Evolutionary conservation across 805 yeast species (phyloP), one percentile per base, ranked within the genome.

Genomic region (Wickerhamiella bombiphila): DNA sequence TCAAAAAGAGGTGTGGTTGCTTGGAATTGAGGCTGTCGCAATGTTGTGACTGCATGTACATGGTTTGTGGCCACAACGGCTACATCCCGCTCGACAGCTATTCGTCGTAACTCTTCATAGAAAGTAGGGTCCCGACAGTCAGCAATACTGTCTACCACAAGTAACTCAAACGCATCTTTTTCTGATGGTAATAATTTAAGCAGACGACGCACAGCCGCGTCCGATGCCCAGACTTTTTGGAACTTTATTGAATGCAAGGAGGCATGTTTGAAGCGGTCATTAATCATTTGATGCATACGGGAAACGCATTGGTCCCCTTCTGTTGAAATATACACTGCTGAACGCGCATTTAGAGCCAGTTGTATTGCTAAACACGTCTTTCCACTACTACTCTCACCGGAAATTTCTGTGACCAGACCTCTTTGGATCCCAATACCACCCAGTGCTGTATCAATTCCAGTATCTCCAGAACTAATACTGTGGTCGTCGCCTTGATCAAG

Each of bases 51-150:
- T 49, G 79, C 88, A 29, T 85, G 69, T 1, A 85, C 82, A 55
- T 86, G 95, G 49, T 86, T 85, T 0, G 85, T 70, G 1, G 79
- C 68, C 0, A 82, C 72, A 0, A 86, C 56, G 0, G 93, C 79
- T 3, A 80, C 51, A 17, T 66, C 56, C 50, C 61, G 56, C 13
- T 62, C 52, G 16, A 51, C 47, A 0, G 83, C 75, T 18, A 79
- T 42, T 8, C 55, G 49, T 8, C 70, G 60, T 38, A 85, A 57
- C 21, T 13, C 8, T 13, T 28, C 17, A 5, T n/a, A 13, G 5
- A 17, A n/a, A n/a, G 13, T 7, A 16, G 11, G 16, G 9, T 24
- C 22, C n/a, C 4, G 2, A 14, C 37, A 28, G 15, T 88, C 74
- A 3, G 65, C 59, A 8, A 86, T 71, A 24, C 94, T 80, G 56